Evolutionary conservation across 1,284 basidiomycete species (phyloP), one percentile per base, ranked within the genome.

Genomic region (Meira miltonrushii): DNA sequence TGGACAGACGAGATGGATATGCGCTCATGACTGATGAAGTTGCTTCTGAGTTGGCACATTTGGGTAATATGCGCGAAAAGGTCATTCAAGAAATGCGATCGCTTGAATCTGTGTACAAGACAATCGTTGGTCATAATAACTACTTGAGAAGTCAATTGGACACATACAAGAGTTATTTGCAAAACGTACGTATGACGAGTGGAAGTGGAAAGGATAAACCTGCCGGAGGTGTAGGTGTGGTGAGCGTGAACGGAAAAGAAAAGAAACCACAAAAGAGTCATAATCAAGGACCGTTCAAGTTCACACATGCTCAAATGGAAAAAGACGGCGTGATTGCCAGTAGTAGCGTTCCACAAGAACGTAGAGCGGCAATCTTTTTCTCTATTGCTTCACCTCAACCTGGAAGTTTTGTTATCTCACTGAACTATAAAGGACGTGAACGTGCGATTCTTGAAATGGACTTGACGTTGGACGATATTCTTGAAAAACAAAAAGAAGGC

Each of bases 381-480:
- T 95, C 94, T 78, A 92, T 98, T 79, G 91, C 88, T 23, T 96
- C 93, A 25, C 95, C 95, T 1, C 90, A 90, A 7, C 95, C 95
- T 0, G 95, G 95, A 44, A 96, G 95, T 10, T 99, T 97, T 79
- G 92, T 98, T 78, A 98, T 99, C 68, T 93, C 94, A 8, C 82
- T 99, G 55, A 93, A 97, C 80, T 98, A 97, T 83, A 96, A 96
- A 80, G 93, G 93, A 10, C 85, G 95, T n/a, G 93, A 97, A 75
- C 96, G 96, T 82, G 92, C 95, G 17, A 97, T 99, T 70, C 84
- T 98, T 49, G 95, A 99, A 83, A 98, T 98, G 93, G 95, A 98
- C 81, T 84, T 98, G 62, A 98, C 97, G 82, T 95, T 98, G 74
- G 95, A 98, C 80, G 95, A 98, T 81, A 81, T 98, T 67, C 82